A percentile compares a stretch with the other conserved stretches of the same genome.
Evolutionary conservation across 2,329 filamentous ascomycete genomes (phyloP).

Genomic region (Amauroascus niger): DNA sequence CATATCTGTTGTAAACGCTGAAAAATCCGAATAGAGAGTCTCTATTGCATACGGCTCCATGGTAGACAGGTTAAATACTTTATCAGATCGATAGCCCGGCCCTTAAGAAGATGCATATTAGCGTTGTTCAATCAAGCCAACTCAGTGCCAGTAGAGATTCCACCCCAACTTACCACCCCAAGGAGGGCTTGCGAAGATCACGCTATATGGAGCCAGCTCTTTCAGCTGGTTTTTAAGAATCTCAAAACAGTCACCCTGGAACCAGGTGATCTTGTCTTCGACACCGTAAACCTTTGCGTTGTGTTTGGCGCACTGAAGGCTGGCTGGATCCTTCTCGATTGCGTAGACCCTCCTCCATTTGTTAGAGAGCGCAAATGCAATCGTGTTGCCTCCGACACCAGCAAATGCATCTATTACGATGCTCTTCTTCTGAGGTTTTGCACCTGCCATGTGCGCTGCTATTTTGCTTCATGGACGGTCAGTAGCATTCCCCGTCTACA

Average conservation of each 20-base stretch:
- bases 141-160: background rate
- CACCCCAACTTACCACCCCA: conserved; percentile 53
- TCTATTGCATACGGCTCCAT: conserved; percentile 81
- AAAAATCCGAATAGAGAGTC: conserved; percentile 54
- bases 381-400: conserved; percentile 85
- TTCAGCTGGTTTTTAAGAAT: conserved; percentile 48
- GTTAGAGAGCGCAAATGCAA: conserved; percentile 76
- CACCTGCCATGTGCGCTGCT: conserved; percentile 57
- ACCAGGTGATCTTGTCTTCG: conserved; percentile 67
- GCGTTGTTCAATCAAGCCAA: background rate
- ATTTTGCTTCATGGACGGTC: conserved; percentile 49
- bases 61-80: conserved; percentile 69
- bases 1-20: conserved; percentile 42
- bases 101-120: conserved; percentile 34
- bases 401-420: conserved; percentile 81
- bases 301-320: conserved; percentile 80
- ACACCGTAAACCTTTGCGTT: conserved; percentile 84
- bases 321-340: conserved; percentile 72
- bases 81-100: conserved; percentile 52
- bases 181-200: conserved; percentile 63
- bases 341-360: conserved; percentile 78
- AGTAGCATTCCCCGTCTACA: background rate
- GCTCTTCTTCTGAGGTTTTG: conserved; percentile 46
- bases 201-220: conserved; percentile 41
- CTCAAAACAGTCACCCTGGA: conserved; percentile 78